Evolutionary conservation across 1,284 basidiomycete genomes (phyloP).

Genomic region (Dichomitus squalens): DNA sequence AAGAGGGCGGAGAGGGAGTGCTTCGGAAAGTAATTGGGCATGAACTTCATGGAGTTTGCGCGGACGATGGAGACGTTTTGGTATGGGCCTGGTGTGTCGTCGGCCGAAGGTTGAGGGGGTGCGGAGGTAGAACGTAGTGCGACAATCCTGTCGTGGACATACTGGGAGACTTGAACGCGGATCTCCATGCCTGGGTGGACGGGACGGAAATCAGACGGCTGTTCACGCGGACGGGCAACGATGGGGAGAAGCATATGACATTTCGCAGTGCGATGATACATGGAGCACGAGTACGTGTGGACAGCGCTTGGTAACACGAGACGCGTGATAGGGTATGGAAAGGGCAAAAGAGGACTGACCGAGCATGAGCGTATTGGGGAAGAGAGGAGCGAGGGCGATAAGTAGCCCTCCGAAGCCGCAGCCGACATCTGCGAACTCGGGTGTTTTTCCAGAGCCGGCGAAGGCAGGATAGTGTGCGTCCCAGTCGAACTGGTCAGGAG

Average conservation of each 20-base stretch:
- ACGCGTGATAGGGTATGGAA: neutral
- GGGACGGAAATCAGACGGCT: neutral
- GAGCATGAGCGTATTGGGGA: slow-evolving; percentile 92
- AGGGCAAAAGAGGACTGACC: slow-evolving; percentile 54
- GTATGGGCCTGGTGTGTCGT: slow-evolving; percentile 54
- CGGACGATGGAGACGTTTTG: slow-evolving; percentile 95
- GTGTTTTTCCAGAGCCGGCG: slow-evolving; percentile 56
- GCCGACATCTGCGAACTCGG: slow-evolving; percentile 96
- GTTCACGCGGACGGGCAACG: neutral
- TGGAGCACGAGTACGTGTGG: neutral
- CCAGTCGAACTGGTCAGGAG: slow-evolving; percentile 86
- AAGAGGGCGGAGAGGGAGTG: slow-evolving; percentile 92
- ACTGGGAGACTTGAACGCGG: slow-evolving; percentile 94
- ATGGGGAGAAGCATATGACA: slow-evolving; percentile 4
- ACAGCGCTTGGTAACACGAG: neutral
- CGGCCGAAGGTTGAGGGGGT: slow-evolving; percentile 37
- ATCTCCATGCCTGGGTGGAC: slow-evolving; percentile 87
- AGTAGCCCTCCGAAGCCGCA: slow-evolving; percentile 98
- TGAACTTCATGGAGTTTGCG: slow-evolving; percentile 98
- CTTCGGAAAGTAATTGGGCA: slow-evolving; percentile 95
- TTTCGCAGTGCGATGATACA: slow-evolving; percentile 2
- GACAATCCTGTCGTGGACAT: slow-evolving; percentile 92
- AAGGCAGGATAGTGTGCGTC: slow-evolving; percentile 81
- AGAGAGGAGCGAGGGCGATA: slow-evolving; percentile 88
- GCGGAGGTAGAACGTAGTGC: slow-evolving; percentile 74